Base-by-base conservation (phyloP, 2,329 filamentous ascomycete genomes). In the Talaromyces sp. region DNA sequence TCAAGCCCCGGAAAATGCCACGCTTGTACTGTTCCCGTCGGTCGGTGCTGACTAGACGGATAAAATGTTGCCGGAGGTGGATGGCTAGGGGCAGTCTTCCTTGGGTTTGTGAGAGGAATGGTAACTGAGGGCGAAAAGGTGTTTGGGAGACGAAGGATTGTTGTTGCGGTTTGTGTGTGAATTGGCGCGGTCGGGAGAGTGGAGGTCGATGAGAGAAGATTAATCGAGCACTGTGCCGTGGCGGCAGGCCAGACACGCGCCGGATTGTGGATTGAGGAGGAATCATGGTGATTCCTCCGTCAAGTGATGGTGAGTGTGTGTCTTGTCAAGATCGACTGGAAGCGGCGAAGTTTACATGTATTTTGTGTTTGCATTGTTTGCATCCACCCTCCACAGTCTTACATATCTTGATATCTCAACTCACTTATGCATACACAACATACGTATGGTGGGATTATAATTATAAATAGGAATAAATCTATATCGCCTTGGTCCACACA, bases 11-110 rank as follows among this genome's bases (percentile, higher is more conserved):
- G 64, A 84, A 87, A 61, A 76, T 62, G 1, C 74, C 71, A 24
- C 71, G 72, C 60, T 86, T 88, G 64, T 75, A 77, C 60, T 73
- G 66, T 8, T 73, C 68, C 11, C 76, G 75, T 51, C 86, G 86
- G 71, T 92, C 88, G 0, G 90, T 96, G n/a, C 89, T 91, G 62
- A 96, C 84, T 63, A 90, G 84, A 57, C 93, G 88, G 3, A 84
- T 84, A 41, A 88, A 78, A 50, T 85, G 80, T 31, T 80, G 71
- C 63, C 80, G 79, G 38, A 70, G 72, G 75, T 78, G 70, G 82
- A 81, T 70, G 27, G 82, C 76, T 8, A 83, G 78, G 63, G 83
- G 81, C 19, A 62, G 32, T 27, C 60, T 19, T 38, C 60, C 60
- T 53, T 62, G 57, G 3, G 60, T 56, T 38, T 43, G 58, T 64